Evolutionary conservation across 345 rosid species (phyloP).

Genomic region (Clausena lansium): DNA sequence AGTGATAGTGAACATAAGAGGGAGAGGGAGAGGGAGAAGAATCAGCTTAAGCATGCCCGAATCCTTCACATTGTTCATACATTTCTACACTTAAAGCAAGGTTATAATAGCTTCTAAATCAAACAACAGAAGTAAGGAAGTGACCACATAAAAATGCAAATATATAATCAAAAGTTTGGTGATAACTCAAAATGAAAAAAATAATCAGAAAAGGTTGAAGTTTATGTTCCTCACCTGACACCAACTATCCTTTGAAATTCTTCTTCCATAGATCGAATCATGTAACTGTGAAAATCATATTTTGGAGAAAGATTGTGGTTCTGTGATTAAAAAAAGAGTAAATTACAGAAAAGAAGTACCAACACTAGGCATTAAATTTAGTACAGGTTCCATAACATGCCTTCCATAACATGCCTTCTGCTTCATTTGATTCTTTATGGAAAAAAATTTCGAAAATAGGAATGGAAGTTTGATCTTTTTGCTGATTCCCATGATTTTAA

Average conservation of each 20-base stretch:
- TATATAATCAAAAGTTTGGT: background rate
- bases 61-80: background rate
- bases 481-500: background rate
- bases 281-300: conserved; percentile 93
- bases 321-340: conserved; percentile 38
- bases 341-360: conserved; percentile 10
- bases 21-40: background rate
- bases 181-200: background rate
- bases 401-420: background rate
- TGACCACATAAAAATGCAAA: background rate
- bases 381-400: background rate
- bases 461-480: background rate
- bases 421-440: background rate
- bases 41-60: background rate
- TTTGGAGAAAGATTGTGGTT: conserved; percentile 69
- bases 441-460: background rate
- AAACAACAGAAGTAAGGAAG: background rate
- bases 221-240: conserved; percentile 58
- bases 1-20: background rate
- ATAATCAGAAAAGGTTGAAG: conserved; percentile 8
- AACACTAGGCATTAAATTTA: background rate
- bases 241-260: conserved; percentile 94
- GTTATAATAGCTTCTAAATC: background rate
- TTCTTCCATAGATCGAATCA: conserved; percentile 99
- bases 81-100: background rate